Evolutionary conservation across 768 basidiomycete species (phyloP).

Genomic region (Mycena polygramma): DNA sequence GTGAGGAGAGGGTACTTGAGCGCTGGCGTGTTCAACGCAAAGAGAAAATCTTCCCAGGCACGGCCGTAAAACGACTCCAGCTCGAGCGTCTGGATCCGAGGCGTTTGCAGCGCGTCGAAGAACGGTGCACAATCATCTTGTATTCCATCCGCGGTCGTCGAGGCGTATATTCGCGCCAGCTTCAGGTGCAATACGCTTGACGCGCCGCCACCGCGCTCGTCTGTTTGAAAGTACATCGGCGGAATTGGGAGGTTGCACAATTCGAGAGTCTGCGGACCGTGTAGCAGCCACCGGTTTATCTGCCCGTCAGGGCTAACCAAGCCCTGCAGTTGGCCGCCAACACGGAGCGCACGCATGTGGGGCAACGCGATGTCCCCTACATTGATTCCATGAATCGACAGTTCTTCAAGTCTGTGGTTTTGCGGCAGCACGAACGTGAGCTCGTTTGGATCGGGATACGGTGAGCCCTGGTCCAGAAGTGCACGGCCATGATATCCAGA

Average conservation of each 20-base stretch:
- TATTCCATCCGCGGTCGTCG: constrained; percentile 9
- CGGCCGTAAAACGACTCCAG: constrained; percentile 28
- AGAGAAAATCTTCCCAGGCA: constrained; percentile 29
- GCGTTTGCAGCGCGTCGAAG: constrained; percentile 32
- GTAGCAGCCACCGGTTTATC: constrained; percentile 18
- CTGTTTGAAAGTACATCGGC: constrained; percentile 28
- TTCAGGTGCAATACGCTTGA: constrained; percentile 18
- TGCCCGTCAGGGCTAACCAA: constrained; percentile 18
- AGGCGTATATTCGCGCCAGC: constrained; percentile 21
- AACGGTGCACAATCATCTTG: constrained; percentile 33
- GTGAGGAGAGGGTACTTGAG: constrained; percentile 20
- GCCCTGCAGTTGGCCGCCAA: constrained; percentile 4
- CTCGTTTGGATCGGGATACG: constrained; percentile 1
- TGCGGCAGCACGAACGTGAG: constrained; percentile 12
- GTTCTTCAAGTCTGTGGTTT: constrained; percentile 18
- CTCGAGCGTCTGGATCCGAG: constrained; percentile 19
- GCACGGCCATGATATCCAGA: constrained; percentile 17
- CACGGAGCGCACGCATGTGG: constrained; percentile 9
- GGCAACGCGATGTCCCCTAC: constrained; percentile 24
- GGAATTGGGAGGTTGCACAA: constrained; percentile 17
- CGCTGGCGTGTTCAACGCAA: constrained; percentile 13
- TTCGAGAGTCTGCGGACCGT: constrained; percentile 22
- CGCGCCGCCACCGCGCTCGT: not conserved
- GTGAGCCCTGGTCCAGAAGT: not conserved
- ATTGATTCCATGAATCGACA: constrained; percentile 10